Conservation (phyloP, 2,329 filamentous ascomycete species). For the Penicillium glabrum region DNA sequence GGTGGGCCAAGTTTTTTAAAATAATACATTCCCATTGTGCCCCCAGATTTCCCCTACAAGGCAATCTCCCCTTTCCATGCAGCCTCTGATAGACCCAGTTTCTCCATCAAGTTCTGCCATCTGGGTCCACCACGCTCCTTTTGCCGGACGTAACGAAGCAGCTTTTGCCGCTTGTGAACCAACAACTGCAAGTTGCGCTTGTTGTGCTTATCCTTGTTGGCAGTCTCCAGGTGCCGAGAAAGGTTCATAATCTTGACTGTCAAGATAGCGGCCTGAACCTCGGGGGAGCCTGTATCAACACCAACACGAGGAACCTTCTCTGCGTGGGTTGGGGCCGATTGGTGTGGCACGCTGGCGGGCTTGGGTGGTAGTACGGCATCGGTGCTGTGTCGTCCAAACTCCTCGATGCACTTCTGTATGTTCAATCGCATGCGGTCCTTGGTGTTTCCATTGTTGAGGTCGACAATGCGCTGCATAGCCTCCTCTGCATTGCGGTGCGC, state of each 20-base stretch:
- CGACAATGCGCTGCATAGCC: slow-evolving; percentile 77
- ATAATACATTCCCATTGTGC: slow-evolving; percentile 13
- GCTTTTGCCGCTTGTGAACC: slow-evolving; percentile 84
- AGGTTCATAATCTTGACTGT: slow-evolving; percentile 89
- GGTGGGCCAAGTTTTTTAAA: slow-evolving; percentile 2
- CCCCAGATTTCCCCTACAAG: slow-evolving; percentile 50
- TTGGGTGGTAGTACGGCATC: slow-evolving; percentile 68
- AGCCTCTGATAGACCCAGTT: slow-evolving; percentile 79
- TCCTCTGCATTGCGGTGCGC: slow-evolving; percentile 68
- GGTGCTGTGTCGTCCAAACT: slow-evolving; percentile 88
- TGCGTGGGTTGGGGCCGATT: slow-evolving; percentile 40
- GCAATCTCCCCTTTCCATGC: slow-evolving; percentile 90
- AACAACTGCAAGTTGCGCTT: slow-evolving; percentile 84
- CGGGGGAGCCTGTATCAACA: slow-evolving; percentile 88
- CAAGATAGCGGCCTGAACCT: slow-evolving; percentile 96
- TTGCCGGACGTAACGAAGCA: slow-evolving; percentile 79
- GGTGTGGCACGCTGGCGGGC: slow-evolving; percentile 40
- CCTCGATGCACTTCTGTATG: slow-evolving; percentile 77
- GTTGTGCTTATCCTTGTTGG: slow-evolving; percentile 88
- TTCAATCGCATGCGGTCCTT: slow-evolving; percentile 81
- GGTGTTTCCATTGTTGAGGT: slow-evolving; percentile 72
- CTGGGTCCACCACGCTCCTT: slow-evolving; percentile 89
- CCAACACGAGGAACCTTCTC: slow-evolving; percentile 69
- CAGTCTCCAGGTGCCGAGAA: slow-evolving; percentile 67
- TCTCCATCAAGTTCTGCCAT: slow-evolving; percentile 83